Percentiles rank a stretch among this genome's conserved stretches.
Conservation (phyloP, 2,329 filamentous ascomycete genomes). For the Talaromyces sp. region DNA sequence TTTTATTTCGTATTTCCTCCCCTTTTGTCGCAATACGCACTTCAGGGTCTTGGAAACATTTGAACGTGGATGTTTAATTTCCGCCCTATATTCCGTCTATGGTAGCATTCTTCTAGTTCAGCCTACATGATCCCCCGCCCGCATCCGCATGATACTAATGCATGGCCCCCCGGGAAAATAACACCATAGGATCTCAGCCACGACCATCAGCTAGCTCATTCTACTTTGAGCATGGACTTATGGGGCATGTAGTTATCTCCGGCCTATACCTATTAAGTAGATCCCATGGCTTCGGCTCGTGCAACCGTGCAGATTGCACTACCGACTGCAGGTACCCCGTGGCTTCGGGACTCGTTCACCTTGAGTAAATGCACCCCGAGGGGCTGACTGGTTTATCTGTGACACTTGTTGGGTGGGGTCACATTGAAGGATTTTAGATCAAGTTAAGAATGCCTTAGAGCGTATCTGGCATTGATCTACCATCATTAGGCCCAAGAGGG, state of each 20-base stretch:
- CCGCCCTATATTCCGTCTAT: not conserved
- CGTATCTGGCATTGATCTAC: not conserved
- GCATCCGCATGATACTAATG: not conserved
- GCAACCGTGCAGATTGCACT: not conserved
- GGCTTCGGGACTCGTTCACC: not conserved
- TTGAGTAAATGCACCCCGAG: slow-evolving; percentile 7
- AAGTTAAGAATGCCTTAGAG: too few relatives aligned
- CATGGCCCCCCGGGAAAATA: not conserved
- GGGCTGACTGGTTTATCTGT: slow-evolving; percentile 4
- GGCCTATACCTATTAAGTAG: too few relatives aligned
- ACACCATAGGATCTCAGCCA: not conserved
- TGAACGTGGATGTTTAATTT: not conserved
- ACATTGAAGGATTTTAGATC: slow-evolving; percentile 15
- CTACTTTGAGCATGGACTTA: too few relatives aligned
- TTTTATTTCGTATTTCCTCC: not conserved
- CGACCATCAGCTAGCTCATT: too few relatives aligned
- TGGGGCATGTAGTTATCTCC: too few relatives aligned
- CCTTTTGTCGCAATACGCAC: too few relatives aligned
- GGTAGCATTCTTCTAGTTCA: not conserved
- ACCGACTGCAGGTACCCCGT: slow-evolving; percentile 4
- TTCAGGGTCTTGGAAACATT: not conserved
- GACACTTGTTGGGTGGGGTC: slow-evolving; percentile 12
- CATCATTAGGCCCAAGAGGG: slow-evolving; percentile 7
- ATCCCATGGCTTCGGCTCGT: slow-evolving; percentile 1
- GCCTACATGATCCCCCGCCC: not conserved